Evolutionary conservation across 495 filamentous ascomycete species (phyloP).

Genomic region (Trichocladium antarcticum): DNA sequence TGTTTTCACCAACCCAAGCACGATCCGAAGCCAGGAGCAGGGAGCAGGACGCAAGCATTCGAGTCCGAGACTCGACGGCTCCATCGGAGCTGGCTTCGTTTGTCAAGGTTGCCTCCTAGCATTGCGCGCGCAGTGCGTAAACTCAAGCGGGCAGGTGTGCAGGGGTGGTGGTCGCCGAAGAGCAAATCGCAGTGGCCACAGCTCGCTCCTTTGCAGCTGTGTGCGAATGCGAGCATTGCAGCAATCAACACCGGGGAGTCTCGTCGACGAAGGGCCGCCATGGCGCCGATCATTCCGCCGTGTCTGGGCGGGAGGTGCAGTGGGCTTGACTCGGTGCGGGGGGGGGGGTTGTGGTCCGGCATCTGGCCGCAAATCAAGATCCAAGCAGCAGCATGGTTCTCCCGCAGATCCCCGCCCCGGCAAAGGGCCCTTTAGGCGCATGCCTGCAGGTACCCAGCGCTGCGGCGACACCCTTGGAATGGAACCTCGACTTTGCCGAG

Average conservation of each 20-base stretch:
- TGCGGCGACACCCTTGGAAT: neutral
- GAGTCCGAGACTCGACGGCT: constrained; percentile 1
- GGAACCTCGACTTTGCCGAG: neutral
- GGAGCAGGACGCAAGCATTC: neutral
- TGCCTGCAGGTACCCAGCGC: neutral
- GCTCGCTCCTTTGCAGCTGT: too few relatives aligned
- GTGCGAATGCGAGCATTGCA: neutral
- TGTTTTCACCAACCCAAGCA: neutral
- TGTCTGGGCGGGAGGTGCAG: neutral
- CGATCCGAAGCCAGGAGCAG: neutral
- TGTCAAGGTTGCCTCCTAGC: too few relatives aligned
- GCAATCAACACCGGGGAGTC: neutral
- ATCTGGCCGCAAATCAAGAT: constrained; percentile 22
- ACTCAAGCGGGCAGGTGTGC: too few relatives aligned
- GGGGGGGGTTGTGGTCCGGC: constrained; percentile 6
- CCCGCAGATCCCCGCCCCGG: neutral
- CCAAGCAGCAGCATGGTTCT: constrained; percentile 8
- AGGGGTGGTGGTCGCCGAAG: too few relatives aligned
- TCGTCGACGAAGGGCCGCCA: neutral
- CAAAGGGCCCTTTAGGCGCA: neutral
- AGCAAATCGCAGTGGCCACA: too few relatives aligned
- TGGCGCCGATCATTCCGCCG: neutral
- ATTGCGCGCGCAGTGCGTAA: too few relatives aligned
- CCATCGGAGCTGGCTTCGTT: neutral
- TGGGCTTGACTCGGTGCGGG: neutral